Evolutionary conservation across 495 filamentous ascomycete species (phyloP), one percentile per base, ranked within the genome.

Genomic region (Podospora fimiseda): DNA sequence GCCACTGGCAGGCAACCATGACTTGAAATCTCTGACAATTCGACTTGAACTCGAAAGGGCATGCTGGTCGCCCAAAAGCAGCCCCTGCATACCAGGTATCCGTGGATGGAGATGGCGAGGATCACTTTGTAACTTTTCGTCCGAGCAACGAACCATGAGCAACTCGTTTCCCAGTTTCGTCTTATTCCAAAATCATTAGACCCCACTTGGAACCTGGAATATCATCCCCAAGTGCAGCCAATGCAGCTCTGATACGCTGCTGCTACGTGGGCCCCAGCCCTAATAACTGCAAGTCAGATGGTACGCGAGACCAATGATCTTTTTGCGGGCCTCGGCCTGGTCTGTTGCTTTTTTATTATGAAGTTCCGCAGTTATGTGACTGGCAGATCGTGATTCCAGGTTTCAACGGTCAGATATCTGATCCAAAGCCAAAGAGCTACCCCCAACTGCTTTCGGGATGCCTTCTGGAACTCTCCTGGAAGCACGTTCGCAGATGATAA

Each of bases 381-480:
- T n/a, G n/a, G n/a, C n/a, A n/a, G n/a, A n/a, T n/a, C n/a, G n/a
- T n/a, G n/a, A n/a, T n/a, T n/a, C n/a, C n/a, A n/a, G n/a, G n/a
- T n/a, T n/a, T n/a, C n/a, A n/a, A n/a, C n/a, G n/a, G n/a, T n/a
- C n/a, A n/a, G n/a, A n/a, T n/a, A n/a, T n/a, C n/a, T n/a, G n/a
- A n/a, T n/a, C n/a, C n/a, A n/a, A n/a, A n/a, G n/a, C n/a, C n/a
- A n/a, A n/a, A n/a, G n/a, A n/a, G n/a, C n/a, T 38, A 48, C 51
- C 16, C 36, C 53, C 43, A 43, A 20, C 36, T 54, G 52, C 48
- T 23, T 53, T 58, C 43, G 9, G 55, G 56, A 57, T 59, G 46
- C 50, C 39, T 67, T 65, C 64, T 66, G 58, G 63, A 66, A 66
- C 58, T 55, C 47, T 49, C 42, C 37, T 64, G 51, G 64, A 67